These are phyloP conservation scores for Rubroshorea leprosula DNA, from an alignment of 345 rosid species.

Conservation along the genomic window DNA sequence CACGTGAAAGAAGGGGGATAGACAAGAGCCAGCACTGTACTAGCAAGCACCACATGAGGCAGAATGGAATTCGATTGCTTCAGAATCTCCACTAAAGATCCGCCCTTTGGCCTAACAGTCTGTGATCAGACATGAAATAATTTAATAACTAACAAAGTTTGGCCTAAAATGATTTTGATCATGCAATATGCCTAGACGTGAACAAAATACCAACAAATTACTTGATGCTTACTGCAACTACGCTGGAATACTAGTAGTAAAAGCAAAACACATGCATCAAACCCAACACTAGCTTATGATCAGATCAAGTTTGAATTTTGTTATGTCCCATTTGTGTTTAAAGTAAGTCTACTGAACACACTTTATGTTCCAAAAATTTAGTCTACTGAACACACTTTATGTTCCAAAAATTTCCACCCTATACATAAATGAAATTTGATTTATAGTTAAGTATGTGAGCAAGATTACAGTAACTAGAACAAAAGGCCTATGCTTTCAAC, in stretches of 20 bases:
- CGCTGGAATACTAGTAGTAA: too few relatives aligned
- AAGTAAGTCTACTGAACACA: too few relatives aligned
- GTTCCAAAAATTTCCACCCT: background rate
- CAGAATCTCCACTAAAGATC: slow-evolving; percentile 45
- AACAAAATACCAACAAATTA: background rate
- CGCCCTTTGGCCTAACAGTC: slow-evolving; percentile 28
- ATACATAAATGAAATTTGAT: background rate
- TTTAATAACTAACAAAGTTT: background rate
- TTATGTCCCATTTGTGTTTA: too few relatives aligned
- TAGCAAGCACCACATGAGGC: slow-evolving; percentile 84
- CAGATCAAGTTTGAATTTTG: too few relatives aligned
- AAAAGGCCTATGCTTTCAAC: too few relatives aligned
- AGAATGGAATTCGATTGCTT: slow-evolving; percentile 69
- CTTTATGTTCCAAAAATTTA: too few relatives aligned
- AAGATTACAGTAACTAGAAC: too few relatives aligned
- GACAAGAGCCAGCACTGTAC: slow-evolving; percentile 80
- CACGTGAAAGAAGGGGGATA: slow-evolving; percentile 95
- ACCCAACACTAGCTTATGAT: too few relatives aligned
- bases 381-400: background rate
- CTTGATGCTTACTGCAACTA: too few relatives aligned
- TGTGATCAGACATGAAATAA: slow-evolving; percentile 23
- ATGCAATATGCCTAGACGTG: background rate
- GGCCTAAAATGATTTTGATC: background rate
- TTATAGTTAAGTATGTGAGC: background rate
- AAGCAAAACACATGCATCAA: too few relatives aligned